phyloP scores from a whole-genome alignment of 495 filamentous ascomycete species.

The Hypoxylon crocopeplum region DNA sequence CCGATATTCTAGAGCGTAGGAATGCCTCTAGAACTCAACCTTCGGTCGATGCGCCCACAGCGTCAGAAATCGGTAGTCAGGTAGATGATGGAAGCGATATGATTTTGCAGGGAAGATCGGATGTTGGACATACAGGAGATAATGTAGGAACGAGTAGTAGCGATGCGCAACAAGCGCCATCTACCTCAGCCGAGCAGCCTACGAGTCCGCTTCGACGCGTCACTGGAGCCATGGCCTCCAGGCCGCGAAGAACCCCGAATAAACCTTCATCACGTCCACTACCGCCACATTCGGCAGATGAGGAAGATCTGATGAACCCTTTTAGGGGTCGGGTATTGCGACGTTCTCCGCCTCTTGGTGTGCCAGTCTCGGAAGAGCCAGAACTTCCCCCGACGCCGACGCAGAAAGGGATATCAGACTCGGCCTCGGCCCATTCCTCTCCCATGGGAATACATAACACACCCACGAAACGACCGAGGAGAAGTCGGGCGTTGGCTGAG shows the following conservation, averaged over 20 bases:
- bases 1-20: constrained; percentile 61
- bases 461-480: constrained; percentile 52
- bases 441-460: constrained; percentile 62
- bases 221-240: constrained; percentile 33
- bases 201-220: constrained; percentile 26
- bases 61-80: constrained; percentile 22
- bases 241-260: constrained; percentile 39
- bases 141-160: constrained; percentile 1
- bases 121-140: not conserved
- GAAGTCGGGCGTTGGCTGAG: constrained; percentile 47
- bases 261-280: constrained; percentile 47
- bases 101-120: not conserved
- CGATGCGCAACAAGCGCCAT: constrained; percentile 10
- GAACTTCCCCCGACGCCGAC: constrained; percentile 76
- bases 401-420: constrained; percentile 62
- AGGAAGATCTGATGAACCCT: constrained; percentile 53
- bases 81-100: constrained; percentile 1
- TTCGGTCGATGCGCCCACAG: constrained; percentile 35
- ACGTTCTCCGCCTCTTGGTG: constrained; percentile 47
- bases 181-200: constrained; percentile 6
- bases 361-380: constrained; percentile 58
- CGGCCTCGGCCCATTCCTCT: constrained; percentile 55
- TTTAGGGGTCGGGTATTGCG: constrained; percentile 45
- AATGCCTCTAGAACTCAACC: constrained; percentile 44
- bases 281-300: constrained; percentile 50